phyloP scores from a whole-genome alignment of 257 asterid species.

The Marsdenia floribunda region DNA sequence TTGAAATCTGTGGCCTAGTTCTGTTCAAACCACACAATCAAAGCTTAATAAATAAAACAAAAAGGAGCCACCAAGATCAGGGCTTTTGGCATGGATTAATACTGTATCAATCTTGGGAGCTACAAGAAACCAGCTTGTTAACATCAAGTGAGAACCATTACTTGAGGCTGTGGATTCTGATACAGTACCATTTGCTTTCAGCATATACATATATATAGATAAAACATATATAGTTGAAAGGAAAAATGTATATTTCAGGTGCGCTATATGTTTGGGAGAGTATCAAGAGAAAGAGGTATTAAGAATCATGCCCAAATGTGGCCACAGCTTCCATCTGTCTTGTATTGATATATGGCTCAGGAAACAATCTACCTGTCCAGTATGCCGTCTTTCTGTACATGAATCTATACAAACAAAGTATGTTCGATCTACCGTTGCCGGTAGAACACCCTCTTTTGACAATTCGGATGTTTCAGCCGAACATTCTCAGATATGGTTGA shows the following conservation, averaged over 20 bases:
- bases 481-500: slow-evolving; percentile 47
- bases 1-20: background rate
- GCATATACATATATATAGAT: background rate
- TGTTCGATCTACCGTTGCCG: slow-evolving; percentile 23
- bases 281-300: slow-evolving; percentile 73
- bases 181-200: background rate
- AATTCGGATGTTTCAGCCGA: slow-evolving; percentile 37
- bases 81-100: background rate
- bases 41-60: background rate
- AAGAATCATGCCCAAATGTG: slow-evolving; percentile 85
- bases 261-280: slow-evolving; percentile 69
- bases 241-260: slow-evolving; percentile 36
- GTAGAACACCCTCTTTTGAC: slow-evolving; percentile 37
- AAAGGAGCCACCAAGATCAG: background rate
- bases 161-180: background rate
- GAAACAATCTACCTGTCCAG: slow-evolving; percentile 86
- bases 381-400: slow-evolving; percentile 68
- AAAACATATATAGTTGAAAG: slow-evolving; percentile 9
- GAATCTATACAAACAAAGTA: slow-evolving; percentile 41
- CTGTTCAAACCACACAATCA: background rate
- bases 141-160: background rate
- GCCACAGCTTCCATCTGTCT: slow-evolving; percentile 71
- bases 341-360: slow-evolving; percentile 88
- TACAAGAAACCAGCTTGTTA: background rate
- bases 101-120: background rate